Evolutionary conservation across 2,329 filamentous ascomycete species (phyloP).

Genomic region (Torrubiella hemipterigena): DNA sequence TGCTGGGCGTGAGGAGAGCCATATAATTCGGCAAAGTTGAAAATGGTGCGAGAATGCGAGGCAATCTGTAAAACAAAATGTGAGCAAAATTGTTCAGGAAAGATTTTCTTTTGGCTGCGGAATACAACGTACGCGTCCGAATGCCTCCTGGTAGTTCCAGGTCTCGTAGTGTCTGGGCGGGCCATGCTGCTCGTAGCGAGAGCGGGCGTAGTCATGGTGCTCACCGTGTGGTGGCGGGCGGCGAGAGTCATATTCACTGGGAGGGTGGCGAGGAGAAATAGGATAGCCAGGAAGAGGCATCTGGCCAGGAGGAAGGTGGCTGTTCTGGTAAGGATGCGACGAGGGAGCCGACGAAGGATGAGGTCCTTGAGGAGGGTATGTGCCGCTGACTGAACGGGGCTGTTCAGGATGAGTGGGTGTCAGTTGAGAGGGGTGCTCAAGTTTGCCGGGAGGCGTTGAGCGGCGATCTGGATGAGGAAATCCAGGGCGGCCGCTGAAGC

Average conservation of each 20-base stretch:
- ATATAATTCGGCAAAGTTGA: slow-evolving; percentile 45
- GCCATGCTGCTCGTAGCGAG: slow-evolving; percentile 31
- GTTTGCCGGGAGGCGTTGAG: slow-evolving; percentile 29
- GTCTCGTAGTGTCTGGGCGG: slow-evolving; percentile 37
- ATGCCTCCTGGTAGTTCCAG: slow-evolving; percentile 40
- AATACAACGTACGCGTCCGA: slow-evolving; percentile 31
- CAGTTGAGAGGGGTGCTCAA: slow-evolving; percentile 20
- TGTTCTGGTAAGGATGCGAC: slow-evolving; percentile 18
- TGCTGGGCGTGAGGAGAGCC: slow-evolving; percentile 43
- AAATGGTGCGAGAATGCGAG: slow-evolving; percentile 38
- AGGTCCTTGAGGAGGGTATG: slow-evolving; percentile 23
- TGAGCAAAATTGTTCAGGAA: slow-evolving; percentile 7
- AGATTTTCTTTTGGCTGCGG: background rate
- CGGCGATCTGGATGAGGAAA: slow-evolving; percentile 27
- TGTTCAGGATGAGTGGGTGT: slow-evolving; percentile 19
- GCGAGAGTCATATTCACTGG: slow-evolving; percentile 28
- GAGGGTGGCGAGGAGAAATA: slow-evolving; percentile 35
- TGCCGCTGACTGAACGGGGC: slow-evolving; percentile 22
- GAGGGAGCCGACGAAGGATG: slow-evolving; percentile 26
- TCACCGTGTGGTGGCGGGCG: slow-evolving; percentile 33
- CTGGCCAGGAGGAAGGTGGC: slow-evolving; percentile 33
- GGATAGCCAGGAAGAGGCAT: slow-evolving; percentile 36
- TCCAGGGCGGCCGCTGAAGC: slow-evolving; percentile 22
- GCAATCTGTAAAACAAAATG: slow-evolving; percentile 28
- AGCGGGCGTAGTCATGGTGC: slow-evolving; percentile 27